Evolutionary conservation across 345 rosid species (phyloP).

Genomic region (Populus simonii): DNA sequence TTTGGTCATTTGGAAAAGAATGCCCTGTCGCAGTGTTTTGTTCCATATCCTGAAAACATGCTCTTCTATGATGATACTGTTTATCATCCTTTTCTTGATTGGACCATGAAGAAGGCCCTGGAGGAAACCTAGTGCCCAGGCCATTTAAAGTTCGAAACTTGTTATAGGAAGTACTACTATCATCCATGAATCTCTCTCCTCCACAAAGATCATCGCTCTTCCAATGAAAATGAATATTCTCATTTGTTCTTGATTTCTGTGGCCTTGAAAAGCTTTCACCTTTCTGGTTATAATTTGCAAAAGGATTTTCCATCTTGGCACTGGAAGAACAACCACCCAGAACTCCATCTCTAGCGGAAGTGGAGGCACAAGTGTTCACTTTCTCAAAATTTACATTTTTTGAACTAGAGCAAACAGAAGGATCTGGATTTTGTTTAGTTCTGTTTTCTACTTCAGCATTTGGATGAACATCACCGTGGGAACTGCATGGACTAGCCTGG

Average conservation of each 20-base stretch:
- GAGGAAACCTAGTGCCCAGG: conserved; percentile 15
- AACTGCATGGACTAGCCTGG: conserved; percentile 31
- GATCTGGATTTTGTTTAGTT: conserved; percentile 21
- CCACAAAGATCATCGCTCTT: conserved; percentile 11
- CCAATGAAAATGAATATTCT: conserved; percentile 4
- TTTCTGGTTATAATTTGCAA: background rate
- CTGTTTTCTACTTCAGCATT: conserved; percentile 21
- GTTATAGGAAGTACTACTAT: background rate
- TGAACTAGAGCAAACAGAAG: conserved; percentile 23
- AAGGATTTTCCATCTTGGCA: conserved; percentile 11
- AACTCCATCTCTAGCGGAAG: conserved; percentile 22
- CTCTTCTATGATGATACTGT: conserved; percentile 2
- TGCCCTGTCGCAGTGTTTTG: background rate
- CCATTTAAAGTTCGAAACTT: background rate
- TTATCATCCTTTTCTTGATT: conserved; percentile 9
- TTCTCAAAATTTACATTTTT: conserved; percentile 23
- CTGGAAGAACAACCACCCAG: conserved; percentile 13
- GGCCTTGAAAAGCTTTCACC: background rate
- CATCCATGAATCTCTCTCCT: conserved; percentile 8
- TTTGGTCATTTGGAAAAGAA: background rate
- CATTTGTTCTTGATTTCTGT: background rate
- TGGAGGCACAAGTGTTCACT: conserved; percentile 19
- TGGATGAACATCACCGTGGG: conserved; percentile 19
- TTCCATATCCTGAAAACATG: conserved; percentile 9
- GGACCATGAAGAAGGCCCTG: conserved; percentile 13